Evolutionary conservation across 2,329 filamentous ascomycete genomes (phyloP), one percentile per base, ranked within the genome.

Genomic region (Sporothrix variecibatus): DNA sequence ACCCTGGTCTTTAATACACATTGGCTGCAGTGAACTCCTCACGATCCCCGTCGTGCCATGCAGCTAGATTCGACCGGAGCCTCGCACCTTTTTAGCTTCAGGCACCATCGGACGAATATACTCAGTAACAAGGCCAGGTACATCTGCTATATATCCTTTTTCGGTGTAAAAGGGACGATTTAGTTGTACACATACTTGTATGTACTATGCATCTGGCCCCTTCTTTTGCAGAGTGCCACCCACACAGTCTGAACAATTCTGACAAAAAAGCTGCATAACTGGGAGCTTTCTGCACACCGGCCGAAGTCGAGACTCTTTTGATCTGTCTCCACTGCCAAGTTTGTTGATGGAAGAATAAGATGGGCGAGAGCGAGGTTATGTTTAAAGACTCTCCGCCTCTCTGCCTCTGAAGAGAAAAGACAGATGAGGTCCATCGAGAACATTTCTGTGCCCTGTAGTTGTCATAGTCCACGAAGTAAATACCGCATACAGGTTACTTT

Each of bases 21-120:
- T 43, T 23, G 34, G 62, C 34, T 43, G 62, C 20, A 49, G 20
- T 23, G 43, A n/a, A 68, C 51, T 68, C 43, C 65, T 51, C 43
- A 69, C 31, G 17, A 51, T 12, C 65, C 65, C 38, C 38, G 64
- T 68, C 43, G 40, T 12, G 4, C 11, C 7, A 51, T 70, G 67
- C 46, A 70, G 28, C 49, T 70, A 49, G 64, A 68, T 23, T 49
- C 31, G 49, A 70, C 67, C 7, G 49, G 28, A 70, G 26, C 49
- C 49, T 70, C 67, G 46, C 46, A 56, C 65, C 20, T 34, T 51
- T 69, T 69, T 69, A 51, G 65, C 20, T 69, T 23, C 64, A 31
- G 40, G 64, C 60, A 69, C 65, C 43, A 34, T 51, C 43, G 17
- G 43, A 43, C 64, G 7, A 40, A 49, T 43, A 43, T 46, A 46